Evolutionary conservation across 805 yeast genomes (phyloP), one percentile per base, ranked within the genome.

Genomic region (Cyberlindnera petersonii): DNA sequence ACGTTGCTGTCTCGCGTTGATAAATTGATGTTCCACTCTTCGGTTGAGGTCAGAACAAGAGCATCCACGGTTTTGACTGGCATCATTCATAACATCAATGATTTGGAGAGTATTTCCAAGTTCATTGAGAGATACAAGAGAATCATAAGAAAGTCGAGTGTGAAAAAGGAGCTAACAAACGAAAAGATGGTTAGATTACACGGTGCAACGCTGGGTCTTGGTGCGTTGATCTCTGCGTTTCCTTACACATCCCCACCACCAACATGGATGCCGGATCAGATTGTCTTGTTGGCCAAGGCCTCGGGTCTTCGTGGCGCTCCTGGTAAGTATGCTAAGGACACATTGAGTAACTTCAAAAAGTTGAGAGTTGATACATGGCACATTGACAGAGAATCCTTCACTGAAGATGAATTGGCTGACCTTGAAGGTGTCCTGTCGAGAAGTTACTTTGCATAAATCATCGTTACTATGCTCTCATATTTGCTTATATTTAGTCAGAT

Each of bases 301-400:
- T 80, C 87, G 3, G 77, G 83, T 13, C 74, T 84, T 16, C 80
- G 80, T 14, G 97, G 97, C 7, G 58, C 79, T 37, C 77, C 84
- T 21, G 96, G 96, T 1, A 75, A 81, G 39, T 75, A 95, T 1
- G 94, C 96, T 6, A 91, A 91, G 60, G 80, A 79, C 23, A 73
- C 77, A 2, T 69, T 91, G 35, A 81, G 95, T 47, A 81, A 78
- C 46, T 93, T 93, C 65, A 91, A 89, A 59, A 88, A 88, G 65
- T 78, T 86, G 6, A 75, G 98, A 48, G 94, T 89, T 42, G 98
- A 91, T 53, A 87, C 97, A 0, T 91, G 98, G 98, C 95, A 86
- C 53, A 75, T 87, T 43, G 98, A 91, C 58, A 74, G 83, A 44
- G 70, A 70, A 48, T 77, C 74, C 11, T 93, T 91, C 59, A 77